Evolutionary conservation across 2,329 filamentous ascomycete species (phyloP).

Genomic region (Alternaria panax): DNA sequence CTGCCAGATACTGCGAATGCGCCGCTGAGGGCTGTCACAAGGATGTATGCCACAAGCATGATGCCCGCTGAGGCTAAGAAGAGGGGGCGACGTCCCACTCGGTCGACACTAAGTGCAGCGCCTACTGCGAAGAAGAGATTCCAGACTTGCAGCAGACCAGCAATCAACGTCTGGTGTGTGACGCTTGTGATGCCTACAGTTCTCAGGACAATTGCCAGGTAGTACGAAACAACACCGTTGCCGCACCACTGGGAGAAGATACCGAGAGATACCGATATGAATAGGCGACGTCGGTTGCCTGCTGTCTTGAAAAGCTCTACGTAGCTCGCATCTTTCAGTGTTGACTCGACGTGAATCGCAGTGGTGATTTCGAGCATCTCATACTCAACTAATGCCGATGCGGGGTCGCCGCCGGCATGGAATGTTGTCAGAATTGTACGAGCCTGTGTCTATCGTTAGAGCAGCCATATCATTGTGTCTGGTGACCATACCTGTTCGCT

Average conservation of each 20-base stretch:
- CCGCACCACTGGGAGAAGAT: not conserved
- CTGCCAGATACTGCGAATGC: not conserved
- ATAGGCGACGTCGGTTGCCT: not conserved
- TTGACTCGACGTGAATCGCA: too few relatives aligned
- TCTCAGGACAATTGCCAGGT: not conserved
- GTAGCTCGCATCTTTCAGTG: not conserved
- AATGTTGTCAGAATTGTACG: too few relatives aligned
- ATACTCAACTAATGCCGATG: too few relatives aligned
- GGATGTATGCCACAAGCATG: not conserved
- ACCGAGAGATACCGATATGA: not conserved
- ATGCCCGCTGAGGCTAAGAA: not conserved
- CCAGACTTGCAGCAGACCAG: not conserved
- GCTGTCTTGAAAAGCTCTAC: not conserved
- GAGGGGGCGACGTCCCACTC: not conserved
- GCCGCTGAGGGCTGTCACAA: not conserved
- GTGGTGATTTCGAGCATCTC: too few relatives aligned
- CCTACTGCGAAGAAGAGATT: not conserved
- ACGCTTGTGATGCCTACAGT: not conserved
- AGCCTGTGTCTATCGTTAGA: too few relatives aligned
- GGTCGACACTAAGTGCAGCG: not conserved
- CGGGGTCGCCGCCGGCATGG: too few relatives aligned
- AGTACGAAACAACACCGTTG: not conserved
- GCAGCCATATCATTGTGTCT: accelerated
- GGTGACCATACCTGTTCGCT: not conserved
- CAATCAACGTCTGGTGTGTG: too few relatives aligned